Base-by-base conservation (phyloP, 2,329 filamentous ascomycete species). In the Fusarium mexicanum region DNA sequence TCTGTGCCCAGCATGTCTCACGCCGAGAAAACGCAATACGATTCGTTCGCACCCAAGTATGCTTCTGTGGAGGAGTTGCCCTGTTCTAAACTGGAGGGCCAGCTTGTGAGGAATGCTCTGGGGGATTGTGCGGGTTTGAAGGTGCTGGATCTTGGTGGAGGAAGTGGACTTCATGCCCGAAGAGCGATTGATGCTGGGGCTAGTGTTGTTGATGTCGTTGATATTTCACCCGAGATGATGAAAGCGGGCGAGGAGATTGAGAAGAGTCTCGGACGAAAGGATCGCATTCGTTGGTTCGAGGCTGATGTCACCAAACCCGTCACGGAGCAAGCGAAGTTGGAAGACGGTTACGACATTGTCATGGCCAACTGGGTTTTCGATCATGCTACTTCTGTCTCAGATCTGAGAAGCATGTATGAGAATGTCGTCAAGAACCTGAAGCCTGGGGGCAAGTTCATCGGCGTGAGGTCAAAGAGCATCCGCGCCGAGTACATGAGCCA, bases 301-400 rank as follows among this genome's bases (percentile, higher is more conserved):
- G 58, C 58, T 22, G 58, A 61, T 41, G 58, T 53, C 24, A 53
- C 58, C 26, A 61, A 61, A n/a, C 44, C 58, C 2, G 58, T 53
- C 26, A 29, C 26, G 4, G 58, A 61, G 13, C 58, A 61, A 22
- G 26, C 22, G 10, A 33, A 13, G 8, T 17, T 61, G 20, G 58
- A 61, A 8, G 24, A 61, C 0, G 22, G 14, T 1, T 61, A 61
- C 24, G 58, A 61, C 0, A 22, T 61, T 4, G 58, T 61, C 22
- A 61, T 54, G 58, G 58, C 58, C 11, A 61, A 61, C 18, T 61
- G 58, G 58, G 58, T 61, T 17, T 61, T 54, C 8, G 58, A 61
- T 9, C 58, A 61, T 33, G 58, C 58, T 2, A 41, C 58, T 6
- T 61, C 58, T 5, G 13, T 61, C 6, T 26, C 58, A 0, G 58